A percentile compares a stretch with the other conserved stretches of the same genome.
These are phyloP conservation scores for Uncinocarpus reesii DNA, from an alignment of 2,329 filamentous ascomycete genomes.

Conservation along the genomic window DNA sequence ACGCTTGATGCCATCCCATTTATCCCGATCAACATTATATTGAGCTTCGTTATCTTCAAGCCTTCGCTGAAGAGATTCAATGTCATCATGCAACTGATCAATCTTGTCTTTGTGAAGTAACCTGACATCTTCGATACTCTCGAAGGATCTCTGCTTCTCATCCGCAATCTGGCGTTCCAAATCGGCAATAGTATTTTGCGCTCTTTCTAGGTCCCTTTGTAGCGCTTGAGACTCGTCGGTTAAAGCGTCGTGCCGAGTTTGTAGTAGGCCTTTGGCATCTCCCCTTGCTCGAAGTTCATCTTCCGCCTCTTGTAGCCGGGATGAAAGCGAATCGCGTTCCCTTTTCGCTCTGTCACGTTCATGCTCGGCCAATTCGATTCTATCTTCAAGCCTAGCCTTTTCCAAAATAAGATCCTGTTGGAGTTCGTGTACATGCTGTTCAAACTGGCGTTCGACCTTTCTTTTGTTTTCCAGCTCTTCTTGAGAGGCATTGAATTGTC, in stretches of 20 bases:
- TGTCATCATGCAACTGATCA: slow-evolving; percentile 45
- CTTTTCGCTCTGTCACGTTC: slow-evolving; percentile 39
- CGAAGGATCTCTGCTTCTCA: slow-evolving; percentile 48
- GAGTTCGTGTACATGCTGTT: slow-evolving; percentile 30
- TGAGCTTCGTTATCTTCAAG: slow-evolving; percentile 60
- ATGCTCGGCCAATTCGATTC: slow-evolving; percentile 34
- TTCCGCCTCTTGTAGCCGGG: slow-evolving; percentile 46
- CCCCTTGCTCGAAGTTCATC: slow-evolving; percentile 49
- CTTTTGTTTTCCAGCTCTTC: slow-evolving; percentile 37
- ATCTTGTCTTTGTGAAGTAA: slow-evolving; percentile 47
- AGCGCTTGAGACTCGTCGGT: slow-evolving; percentile 56
- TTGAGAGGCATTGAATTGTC: slow-evolving; percentile 37
- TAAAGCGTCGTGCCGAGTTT: slow-evolving; percentile 57
- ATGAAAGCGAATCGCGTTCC: slow-evolving; percentile 33
- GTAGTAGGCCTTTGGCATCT: slow-evolving; percentile 58
- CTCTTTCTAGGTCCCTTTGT: slow-evolving; percentile 50
- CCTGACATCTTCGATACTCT: slow-evolving; percentile 52
- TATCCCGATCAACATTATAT: slow-evolving; percentile 60
- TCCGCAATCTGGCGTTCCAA: slow-evolving; percentile 42
- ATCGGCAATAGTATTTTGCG: slow-evolving; percentile 36
- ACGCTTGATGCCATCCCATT: slow-evolving; percentile 59
- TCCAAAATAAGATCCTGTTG: slow-evolving; percentile 33
- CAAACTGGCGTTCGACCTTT: slow-evolving; percentile 31
- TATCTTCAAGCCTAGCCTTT: slow-evolving; percentile 33
- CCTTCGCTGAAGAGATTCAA: slow-evolving; percentile 53